Percentiles rank a stretch among this genome's conserved stretches.
These are phyloP conservation scores for Syncephalis fuscata DNA, from an alignment of 371 early-diverging fungal genomes.

Conservation along the genomic window DNA sequence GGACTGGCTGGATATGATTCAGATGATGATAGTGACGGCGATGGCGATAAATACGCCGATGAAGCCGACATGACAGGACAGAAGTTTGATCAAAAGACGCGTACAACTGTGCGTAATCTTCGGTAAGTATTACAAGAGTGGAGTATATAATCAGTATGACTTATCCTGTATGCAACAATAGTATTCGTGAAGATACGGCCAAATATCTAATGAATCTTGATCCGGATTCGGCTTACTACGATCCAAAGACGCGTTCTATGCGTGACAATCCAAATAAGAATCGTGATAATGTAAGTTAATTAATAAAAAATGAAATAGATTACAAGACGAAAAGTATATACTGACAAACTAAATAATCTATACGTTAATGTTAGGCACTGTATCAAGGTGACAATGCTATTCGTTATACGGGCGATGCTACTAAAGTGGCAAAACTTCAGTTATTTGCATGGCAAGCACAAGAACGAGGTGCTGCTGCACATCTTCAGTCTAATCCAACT, in stretches of 20 bases:
- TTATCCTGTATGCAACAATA: constrained; percentile 4
- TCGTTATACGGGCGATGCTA: constrained; percentile 70
- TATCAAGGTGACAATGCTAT: constrained; percentile 90
- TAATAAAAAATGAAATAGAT: background rate
- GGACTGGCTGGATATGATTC: constrained; percentile 17
- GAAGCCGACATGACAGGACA: constrained; percentile 79
- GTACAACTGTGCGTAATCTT: constrained; percentile 89
- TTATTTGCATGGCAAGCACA: constrained; percentile 87
- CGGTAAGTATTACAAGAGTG: constrained; percentile 22
- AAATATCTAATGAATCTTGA: constrained; percentile 93
- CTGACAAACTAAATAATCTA: no score
- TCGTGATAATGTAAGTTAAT: constrained; percentile 19
- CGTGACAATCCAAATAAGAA: constrained; percentile 81
- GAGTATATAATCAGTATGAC: background rate
- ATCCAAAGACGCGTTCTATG: constrained; percentile 97
- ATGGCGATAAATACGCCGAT: constrained; percentile 88
- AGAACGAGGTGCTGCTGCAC: constrained; percentile 60
- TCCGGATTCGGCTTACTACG: constrained; percentile 90
- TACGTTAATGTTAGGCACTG: constrained; percentile 12
- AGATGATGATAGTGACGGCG: constrained; percentile 58
- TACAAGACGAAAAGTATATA: background rate
- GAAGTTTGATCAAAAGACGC: constrained; percentile 76
- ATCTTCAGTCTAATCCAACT: constrained; percentile 89
- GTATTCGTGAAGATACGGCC: constrained; percentile 97
- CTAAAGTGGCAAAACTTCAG: constrained; percentile 65